These are phyloP conservation scores for Aaosphaeria arxii DNA, from an alignment of 2,329 filamentous ascomycete species.

Conservation along the genomic window DNA sequence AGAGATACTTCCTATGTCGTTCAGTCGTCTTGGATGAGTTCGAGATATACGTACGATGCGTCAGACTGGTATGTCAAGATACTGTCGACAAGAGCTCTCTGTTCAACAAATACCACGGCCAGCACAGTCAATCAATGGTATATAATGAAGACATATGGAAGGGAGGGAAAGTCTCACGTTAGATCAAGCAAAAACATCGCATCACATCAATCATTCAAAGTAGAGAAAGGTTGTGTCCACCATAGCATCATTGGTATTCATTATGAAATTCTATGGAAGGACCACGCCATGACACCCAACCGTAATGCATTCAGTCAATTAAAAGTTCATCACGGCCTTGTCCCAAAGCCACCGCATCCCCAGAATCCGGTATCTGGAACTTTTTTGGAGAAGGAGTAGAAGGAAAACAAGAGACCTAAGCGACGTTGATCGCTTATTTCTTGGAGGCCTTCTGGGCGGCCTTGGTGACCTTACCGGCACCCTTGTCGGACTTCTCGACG, in stretches of 20 bases:
- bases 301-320: constrained; percentile 37
- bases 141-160: too few species aligned
- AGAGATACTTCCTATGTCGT: too few species aligned
- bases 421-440: constrained; percentile 36
- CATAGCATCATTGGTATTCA: constrained; percentile 37
- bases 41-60: too few species aligned
- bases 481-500: constrained; percentile 47
- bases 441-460: constrained; percentile 41
- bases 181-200: too few species aligned
- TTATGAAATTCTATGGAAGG: constrained; percentile 40
- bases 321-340: constrained; percentile 34
- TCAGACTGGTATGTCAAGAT: too few species aligned
- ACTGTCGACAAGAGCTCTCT: too few species aligned
- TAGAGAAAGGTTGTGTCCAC: constrained; percentile 6
- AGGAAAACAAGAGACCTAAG: constrained; percentile 25
- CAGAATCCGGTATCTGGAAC: constrained; percentile 33
- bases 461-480: constrained; percentile 52
- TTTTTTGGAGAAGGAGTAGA: constrained; percentile 19
- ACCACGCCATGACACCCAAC: constrained; percentile 33
- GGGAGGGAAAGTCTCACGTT: too few species aligned
- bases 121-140: too few species aligned
- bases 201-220: too few species aligned
- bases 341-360: constrained; percentile 36
- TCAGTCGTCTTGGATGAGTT: too few species aligned
- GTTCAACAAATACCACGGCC: too few species aligned